These are phyloP conservation scores for Chenopodium suecicum DNA, from an alignment of 148 eudicot species.

Conservation along the genomic window DNA sequence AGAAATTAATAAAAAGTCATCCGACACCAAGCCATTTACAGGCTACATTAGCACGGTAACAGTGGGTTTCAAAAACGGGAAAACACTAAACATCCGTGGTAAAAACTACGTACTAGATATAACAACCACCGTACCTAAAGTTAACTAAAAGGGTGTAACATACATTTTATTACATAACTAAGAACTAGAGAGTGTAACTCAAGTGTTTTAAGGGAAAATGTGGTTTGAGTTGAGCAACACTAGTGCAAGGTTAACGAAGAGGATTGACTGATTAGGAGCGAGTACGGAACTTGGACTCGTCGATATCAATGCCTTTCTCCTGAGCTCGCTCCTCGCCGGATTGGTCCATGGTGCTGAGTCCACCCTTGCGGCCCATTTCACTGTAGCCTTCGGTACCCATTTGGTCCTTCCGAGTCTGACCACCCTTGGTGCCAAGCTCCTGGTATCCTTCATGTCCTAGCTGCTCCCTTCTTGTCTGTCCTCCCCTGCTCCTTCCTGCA, in stretches of 20 bases:
- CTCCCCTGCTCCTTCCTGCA: conserved; percentile 56
- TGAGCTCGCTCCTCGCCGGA: conserved; percentile 35
- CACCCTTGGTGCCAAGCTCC: conserved; percentile 38
- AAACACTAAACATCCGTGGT: no score
- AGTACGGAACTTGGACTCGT: conserved; percentile 37
- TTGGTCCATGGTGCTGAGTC: conserved; percentile 28
- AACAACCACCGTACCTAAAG: no score
- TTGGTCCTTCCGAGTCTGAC: conserved; percentile 24
- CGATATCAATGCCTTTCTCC: conserved; percentile 35
- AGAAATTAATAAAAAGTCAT: no score
- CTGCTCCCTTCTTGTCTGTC: conserved; percentile 44
- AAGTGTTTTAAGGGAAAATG: no score
- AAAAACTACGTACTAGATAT: no score
- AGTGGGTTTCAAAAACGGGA: no score
- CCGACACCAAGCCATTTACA: no score
- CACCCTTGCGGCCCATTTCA: conserved; percentile 37
- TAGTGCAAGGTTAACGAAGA: not conserved
- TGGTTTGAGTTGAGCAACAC: no score
- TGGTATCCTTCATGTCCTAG: conserved; percentile 39
- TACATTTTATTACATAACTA: no score
- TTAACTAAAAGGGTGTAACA: no score
- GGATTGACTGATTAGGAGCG: not conserved
- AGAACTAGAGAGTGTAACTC: no score
- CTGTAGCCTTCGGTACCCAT: conserved; percentile 29
- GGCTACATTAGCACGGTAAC: no score